Evolutionary conservation across 129 eudicot genomes (phyloP).

Genomic region (Pulicaria dysenterica): DNA sequence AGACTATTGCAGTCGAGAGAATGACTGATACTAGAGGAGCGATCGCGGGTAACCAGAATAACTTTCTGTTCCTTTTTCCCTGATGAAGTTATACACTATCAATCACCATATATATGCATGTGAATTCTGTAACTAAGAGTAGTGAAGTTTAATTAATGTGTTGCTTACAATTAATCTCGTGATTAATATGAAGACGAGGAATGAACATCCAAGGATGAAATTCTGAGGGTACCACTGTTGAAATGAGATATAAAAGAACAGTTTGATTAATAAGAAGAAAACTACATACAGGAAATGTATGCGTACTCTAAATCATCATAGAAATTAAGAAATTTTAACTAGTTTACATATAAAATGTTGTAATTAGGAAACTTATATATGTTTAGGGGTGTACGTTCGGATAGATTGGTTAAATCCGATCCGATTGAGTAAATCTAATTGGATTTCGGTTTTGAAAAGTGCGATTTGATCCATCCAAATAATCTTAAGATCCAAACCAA

Average conservation of each 20-base stretch:
- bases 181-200: slow-evolving; percentile 54
- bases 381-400: too few relatives aligned
- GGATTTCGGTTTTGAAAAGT: too few relatives aligned
- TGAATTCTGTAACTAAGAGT: not conserved
- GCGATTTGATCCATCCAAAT: too few relatives aligned
- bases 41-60: slow-evolving; percentile 92
- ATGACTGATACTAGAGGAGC: slow-evolving; percentile 81
- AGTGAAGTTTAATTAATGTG: not conserved
- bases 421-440: too few relatives aligned
- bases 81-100: slow-evolving; percentile 17
- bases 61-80: slow-evolving; percentile 70
- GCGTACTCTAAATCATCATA: too few relatives aligned
- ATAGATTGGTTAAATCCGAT: too few relatives aligned
- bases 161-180: slow-evolving; percentile 50
- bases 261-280: not conserved
- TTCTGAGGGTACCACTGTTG: slow-evolving; percentile 59
- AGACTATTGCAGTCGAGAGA: slow-evolving; percentile 71
- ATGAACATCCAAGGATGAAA: slow-evolving; percentile 58
- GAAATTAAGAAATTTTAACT: too few relatives aligned
- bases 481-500: too few relatives aligned
- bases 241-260: not conserved
- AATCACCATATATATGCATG: too few relatives aligned
- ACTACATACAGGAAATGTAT: not conserved
- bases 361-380: too few relatives aligned
- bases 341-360: too few relatives aligned